phyloP scores from a whole-genome alignment of 495 filamentous ascomycete species.

The Tetracladium setigerum region DNA sequence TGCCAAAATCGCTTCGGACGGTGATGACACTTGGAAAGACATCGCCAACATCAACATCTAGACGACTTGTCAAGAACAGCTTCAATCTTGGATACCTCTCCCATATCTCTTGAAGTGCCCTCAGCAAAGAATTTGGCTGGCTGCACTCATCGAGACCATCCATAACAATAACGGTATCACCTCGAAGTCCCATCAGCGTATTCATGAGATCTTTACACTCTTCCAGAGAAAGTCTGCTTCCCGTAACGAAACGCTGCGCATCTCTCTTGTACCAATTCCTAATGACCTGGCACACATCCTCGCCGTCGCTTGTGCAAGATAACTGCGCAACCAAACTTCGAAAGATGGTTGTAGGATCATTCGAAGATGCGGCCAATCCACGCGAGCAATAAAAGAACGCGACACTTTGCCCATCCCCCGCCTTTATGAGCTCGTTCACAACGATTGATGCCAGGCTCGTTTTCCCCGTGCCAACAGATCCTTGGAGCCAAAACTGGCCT shows the following conservation, averaged over 20 bases:
- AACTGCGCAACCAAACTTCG: slow-evolving; percentile 4
- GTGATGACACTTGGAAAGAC: neutral
- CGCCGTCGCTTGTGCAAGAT: neutral
- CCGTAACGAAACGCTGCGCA: neutral
- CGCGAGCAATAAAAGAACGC: slow-evolving; percentile 2
- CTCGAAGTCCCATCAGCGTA: neutral
- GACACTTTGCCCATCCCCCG: neutral
- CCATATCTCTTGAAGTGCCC: neutral
- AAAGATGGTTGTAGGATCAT: slow-evolving; percentile 2
- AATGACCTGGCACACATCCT: neutral
- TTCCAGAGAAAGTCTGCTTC: neutral
- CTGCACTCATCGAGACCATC: slow-evolving; percentile 6
- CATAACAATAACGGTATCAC: neutral
- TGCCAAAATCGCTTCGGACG: neutral
- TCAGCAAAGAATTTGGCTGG: neutral
- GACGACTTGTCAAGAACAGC: slow-evolving; percentile 3
- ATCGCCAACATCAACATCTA: neutral
- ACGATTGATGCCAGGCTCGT: slow-evolving; percentile 2
- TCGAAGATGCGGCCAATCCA: neutral
- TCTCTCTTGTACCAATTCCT: slow-evolving; percentile 1
- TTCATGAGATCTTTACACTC: slow-evolving; percentile 1
- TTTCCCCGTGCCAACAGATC: slow-evolving; percentile 3
- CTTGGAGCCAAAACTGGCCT: slow-evolving; percentile 1
- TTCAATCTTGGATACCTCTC: neutral
- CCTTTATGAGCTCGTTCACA: slow-evolving; percentile 1